Percentiles rank a stretch among this genome's conserved stretches.
Conservation (phyloP, 257 asterid genomes). For the Fraxinus pennsylvanica region DNA sequence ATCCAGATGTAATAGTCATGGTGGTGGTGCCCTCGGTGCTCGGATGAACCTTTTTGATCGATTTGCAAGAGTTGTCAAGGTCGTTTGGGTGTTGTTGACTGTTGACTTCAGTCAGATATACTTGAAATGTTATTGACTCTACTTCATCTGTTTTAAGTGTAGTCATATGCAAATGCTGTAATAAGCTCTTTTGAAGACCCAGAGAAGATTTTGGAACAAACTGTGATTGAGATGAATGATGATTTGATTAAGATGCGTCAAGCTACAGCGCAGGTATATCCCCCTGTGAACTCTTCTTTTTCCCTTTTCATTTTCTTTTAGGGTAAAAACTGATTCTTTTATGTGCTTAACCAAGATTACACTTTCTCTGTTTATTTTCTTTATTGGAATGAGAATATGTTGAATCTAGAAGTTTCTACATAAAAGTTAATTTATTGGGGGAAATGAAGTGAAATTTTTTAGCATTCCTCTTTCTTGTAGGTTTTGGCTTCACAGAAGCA, state of each 20-base stretch:
- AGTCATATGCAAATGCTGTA: constrained; percentile 92
- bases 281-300: constrained; percentile 18
- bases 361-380: constrained; percentile 4
- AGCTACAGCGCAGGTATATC: constrained; percentile 95
- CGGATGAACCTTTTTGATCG: constrained; percentile 92
- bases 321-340: background rate
- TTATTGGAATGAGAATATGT: constrained; percentile 5
- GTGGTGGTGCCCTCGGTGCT: constrained; percentile 75
- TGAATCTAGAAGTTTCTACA: constrained; percentile 8
- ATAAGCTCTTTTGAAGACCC: constrained; percentile 93
- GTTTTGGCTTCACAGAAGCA: constrained; percentile 96
- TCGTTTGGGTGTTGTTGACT: constrained; percentile 29
- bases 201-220: constrained; percentile 91
- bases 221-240: constrained; percentile 91
- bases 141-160: constrained; percentile 17
- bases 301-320: constrained; percentile 2
- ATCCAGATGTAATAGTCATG: constrained; percentile 48
- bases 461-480: constrained; percentile 42
- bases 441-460: constrained; percentile 5
- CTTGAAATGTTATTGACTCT: constrained; percentile 14
- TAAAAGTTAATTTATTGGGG: constrained; percentile 8
- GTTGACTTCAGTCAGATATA: constrained; percentile 22
- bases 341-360: background rate
- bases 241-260: constrained; percentile 94
- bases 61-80: constrained; percentile 96